These are phyloP conservation scores for Chalciporus chontae DNA, from an alignment of 768 basidiomycete species.

Conservation along the genomic window DNA sequence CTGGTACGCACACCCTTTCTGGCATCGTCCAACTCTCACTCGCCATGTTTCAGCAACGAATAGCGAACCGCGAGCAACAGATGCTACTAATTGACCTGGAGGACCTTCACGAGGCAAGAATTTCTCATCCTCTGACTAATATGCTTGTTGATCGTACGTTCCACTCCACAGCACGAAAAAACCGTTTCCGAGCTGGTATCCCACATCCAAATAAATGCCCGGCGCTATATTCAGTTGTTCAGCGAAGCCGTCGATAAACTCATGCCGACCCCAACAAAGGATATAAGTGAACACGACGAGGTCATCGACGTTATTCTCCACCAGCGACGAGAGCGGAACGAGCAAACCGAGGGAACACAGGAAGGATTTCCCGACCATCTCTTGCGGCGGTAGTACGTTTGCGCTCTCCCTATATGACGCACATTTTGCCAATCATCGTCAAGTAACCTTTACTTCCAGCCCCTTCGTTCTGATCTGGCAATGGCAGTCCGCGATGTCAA, in stretches of 20 bases:
- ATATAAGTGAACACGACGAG: conserved; percentile 88
- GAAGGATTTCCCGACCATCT: conserved; percentile 88
- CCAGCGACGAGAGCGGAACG: conserved; percentile 87
- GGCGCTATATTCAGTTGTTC: conserved; percentile 88
- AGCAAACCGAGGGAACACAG: conserved; percentile 68
- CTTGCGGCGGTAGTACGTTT: conserved; percentile 88
- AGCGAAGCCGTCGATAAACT: conserved; percentile 86
- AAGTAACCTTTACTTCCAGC: conserved; percentile 94
- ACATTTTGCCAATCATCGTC: conserved; percentile 12
- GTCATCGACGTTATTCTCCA: conserved; percentile 96
- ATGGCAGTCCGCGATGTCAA: conserved; percentile 92
- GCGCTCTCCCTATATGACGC: not conserved
- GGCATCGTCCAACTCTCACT: conserved; percentile 19
- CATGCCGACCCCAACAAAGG: conserved; percentile 84
- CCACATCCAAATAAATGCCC: conserved; percentile 79
- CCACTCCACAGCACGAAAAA: conserved; percentile 54
- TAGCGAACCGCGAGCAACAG: conserved; percentile 91
- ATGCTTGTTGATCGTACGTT: conserved; percentile 3
- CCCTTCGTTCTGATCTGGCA: conserved; percentile 68
- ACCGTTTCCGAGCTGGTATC: conserved; percentile 70
- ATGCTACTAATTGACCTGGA: conserved; percentile 87
- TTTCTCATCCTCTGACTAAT: too few relatives aligned
- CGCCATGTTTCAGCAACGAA: conserved; percentile 60
- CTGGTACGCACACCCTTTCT: conserved; percentile 52
- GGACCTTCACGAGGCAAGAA: conserved; percentile 70